Conservation (phyloP, 495 filamentous ascomycete species). For the Penicillium riverlandense region DNA sequence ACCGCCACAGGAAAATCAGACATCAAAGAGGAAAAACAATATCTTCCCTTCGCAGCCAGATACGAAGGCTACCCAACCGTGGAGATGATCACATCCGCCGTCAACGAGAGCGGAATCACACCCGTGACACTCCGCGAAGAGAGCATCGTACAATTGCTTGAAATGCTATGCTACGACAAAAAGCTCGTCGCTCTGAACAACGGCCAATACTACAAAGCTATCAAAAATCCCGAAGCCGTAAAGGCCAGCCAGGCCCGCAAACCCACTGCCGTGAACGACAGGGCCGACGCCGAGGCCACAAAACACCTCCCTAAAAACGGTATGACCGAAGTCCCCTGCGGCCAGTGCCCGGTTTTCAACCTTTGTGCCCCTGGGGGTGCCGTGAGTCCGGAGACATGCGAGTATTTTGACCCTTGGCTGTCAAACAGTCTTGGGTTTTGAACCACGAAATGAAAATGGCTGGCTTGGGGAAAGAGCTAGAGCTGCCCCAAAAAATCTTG, state of each 20-base stretch:
- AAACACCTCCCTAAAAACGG: slow-evolving; percentile 46
- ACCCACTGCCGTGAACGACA: slow-evolving; percentile 15
- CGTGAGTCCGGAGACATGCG: slow-evolving; percentile 82
- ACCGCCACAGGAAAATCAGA: slow-evolving; percentile 28
- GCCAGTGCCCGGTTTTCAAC: slow-evolving; percentile 87
- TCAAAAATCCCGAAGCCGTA: slow-evolving; percentile 32
- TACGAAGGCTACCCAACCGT: slow-evolving; percentile 73
- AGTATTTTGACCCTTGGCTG: slow-evolving; percentile 85
- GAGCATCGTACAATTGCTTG: slow-evolving; percentile 73
- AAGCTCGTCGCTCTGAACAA: slow-evolving; percentile 45
- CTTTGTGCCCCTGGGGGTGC: slow-evolving; percentile 83
- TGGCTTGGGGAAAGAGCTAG: not conserved
- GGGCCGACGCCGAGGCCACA: slow-evolving; percentile 11
- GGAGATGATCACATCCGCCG: slow-evolving; percentile 58
- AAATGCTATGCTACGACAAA: slow-evolving; percentile 81
- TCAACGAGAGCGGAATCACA: slow-evolving; percentile 58
- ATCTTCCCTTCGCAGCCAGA: slow-evolving; percentile 59
- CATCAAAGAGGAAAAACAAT: slow-evolving; percentile 26
- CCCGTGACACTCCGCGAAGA: slow-evolving; percentile 57
- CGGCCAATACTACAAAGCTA: slow-evolving; percentile 45
- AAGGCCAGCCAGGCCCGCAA: slow-evolving; percentile 36
- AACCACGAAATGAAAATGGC: not conserved
- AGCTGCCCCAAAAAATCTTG: too few relatives aligned
- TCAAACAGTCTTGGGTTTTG: slow-evolving; percentile 31
- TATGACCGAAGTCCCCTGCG: slow-evolving; percentile 84